Percentiles rank a stretch among this genome's conserved stretches.
Evolutionary conservation across 1,139 yeast species (phyloP).

Genomic region (Pichia sp.): DNA sequence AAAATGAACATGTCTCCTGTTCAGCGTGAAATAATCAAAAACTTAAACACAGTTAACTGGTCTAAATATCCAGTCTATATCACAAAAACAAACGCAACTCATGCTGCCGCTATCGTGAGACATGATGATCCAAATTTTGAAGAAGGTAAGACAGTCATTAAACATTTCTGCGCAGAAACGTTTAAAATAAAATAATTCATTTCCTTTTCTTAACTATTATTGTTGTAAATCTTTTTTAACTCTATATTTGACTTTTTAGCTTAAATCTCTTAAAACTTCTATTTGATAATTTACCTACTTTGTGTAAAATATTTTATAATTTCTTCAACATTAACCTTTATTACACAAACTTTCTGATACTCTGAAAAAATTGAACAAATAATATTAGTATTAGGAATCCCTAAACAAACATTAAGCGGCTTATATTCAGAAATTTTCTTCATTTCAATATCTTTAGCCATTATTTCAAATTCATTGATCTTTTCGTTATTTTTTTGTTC

Average conservation of each 20-base stretch:
- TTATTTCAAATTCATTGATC: neutral
- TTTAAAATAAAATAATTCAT: conserved; percentile 20
- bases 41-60: conserved; percentile 60
- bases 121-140: conserved; percentile 42
- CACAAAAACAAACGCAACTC: conserved; percentile 58
- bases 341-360: conserved; percentile 3
- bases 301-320: conserved; percentile 8
- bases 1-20: conserved; percentile 34
- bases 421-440: conserved; percentile 1
- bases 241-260: conserved; percentile 1
- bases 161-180: conserved; percentile 52
- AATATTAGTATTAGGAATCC: conserved; percentile 4
- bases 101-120: conserved; percentile 77
- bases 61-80: conserved; percentile 65
- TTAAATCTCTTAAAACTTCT: too few species aligned
- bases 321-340: conserved; percentile 4
- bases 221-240: neutral
- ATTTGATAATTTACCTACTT: too few species aligned
- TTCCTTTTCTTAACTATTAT: neutral
- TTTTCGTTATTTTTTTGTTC: neutral
- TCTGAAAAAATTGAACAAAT: conserved; percentile 15
- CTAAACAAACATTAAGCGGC: conserved; percentile 6
- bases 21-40: conserved; percentile 49
- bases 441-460: neutral
- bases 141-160: conserved; percentile 65